Evolutionary conservation across 2,329 filamentous ascomycete genomes (phyloP), one percentile per base, ranked within the genome.

Genomic region (Alternaria incomplexa): DNA sequence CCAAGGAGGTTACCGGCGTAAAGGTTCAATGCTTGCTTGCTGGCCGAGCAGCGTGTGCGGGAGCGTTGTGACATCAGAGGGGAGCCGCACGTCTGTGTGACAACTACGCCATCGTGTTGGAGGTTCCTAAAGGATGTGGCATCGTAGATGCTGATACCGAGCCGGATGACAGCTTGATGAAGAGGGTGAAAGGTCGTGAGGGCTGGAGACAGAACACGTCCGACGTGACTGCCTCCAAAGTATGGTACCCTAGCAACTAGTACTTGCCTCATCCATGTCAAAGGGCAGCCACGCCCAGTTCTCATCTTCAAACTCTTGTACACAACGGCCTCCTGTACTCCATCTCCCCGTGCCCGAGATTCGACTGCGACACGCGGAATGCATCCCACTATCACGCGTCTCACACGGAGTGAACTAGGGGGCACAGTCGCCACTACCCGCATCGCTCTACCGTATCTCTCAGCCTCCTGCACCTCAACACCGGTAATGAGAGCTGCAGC

Each of bases 231-330:
- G 56, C 50, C 56, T 65, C 52, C 53, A 57, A 67, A 67, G 48
- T 61, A 60, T 64, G 69, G 69, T 71, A 71, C 67, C 69, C 69
- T 71, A 71, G 66, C 36, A 62, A 55, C 63, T 71, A 70, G 67
- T 64, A 61, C 57, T 67, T 17, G 50, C 57, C 60, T 58, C 60
- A 71, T 70, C 69, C 69, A 62, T 65, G 64, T 65, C 62, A 43
- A 44, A 64, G 58, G 56, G 55, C 44, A 62, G 56, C 64, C 67
- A 62, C 62, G 57, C 23, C 61, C 65, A 53, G 57, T 43, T 57
- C 50, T 45, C 30, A 36, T 62, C 48, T 53, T 53, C 62, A 36
- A 54, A 32, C 43, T 59, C 58, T 56, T 56, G 26, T 53, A 54
- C 47, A 46, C 53, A 44, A 15, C 48, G 45, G 30, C 43, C n/a